Evolutionary conservation across 1,284 basidiomycete species (phyloP).

Genomic region (Apiotrichum sp.): DNA sequence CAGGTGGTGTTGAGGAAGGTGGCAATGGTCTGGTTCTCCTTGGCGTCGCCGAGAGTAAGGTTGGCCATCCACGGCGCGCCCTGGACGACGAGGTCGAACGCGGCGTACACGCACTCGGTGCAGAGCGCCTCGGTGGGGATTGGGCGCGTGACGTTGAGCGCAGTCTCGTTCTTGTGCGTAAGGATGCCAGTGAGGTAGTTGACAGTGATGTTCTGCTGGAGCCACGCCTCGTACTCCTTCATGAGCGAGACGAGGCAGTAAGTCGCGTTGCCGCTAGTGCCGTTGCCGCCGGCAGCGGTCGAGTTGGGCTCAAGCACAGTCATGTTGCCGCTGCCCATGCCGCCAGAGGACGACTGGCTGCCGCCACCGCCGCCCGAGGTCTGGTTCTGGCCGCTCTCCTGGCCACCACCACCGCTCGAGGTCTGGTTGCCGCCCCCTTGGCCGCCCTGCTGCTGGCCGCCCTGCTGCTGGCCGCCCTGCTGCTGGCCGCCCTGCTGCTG

Average conservation of each 20-base stretch:
- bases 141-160: conserved; percentile 6
- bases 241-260: conserved; percentile 40
- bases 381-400: conserved; percentile 11
- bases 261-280: conserved; percentile 8
- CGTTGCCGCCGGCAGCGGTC: conserved; percentile 2
- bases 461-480: too few relatives aligned
- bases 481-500: too few relatives aligned
- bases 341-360: too few relatives aligned
- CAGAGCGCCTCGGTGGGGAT: conserved; percentile 29
- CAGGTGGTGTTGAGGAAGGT: conserved; percentile 26
- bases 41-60: conserved; percentile 7
- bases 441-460: too few relatives aligned
- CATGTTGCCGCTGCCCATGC: background rate
- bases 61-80: conserved; percentile 35
- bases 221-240: conserved; percentile 29
- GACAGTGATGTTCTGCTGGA: conserved; percentile 37
- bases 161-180: conserved; percentile 32
- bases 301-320: background rate
- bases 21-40: conserved; percentile 23
- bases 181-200: conserved; percentile 25
- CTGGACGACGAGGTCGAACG: conserved; percentile 33
- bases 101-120: conserved; percentile 42
- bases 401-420: conserved; percentile 1
- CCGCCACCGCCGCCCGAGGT: conserved; percentile 7
- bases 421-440: conserved; percentile 28